Base-by-base conservation (phyloP, 2,329 filamentous ascomycete genomes). In the Scedosporium aurantiacum region DNA sequence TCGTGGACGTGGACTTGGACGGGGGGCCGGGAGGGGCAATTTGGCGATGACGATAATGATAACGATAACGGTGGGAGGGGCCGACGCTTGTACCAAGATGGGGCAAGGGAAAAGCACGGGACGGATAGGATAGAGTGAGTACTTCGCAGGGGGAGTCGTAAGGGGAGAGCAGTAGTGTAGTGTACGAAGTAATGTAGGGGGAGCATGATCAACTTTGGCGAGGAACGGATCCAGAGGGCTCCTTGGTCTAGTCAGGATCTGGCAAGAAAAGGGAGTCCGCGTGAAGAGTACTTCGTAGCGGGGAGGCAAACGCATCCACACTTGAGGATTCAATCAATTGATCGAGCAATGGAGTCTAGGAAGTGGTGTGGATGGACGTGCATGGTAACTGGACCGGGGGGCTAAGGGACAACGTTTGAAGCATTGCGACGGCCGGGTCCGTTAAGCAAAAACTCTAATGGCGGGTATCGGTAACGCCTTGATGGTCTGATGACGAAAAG, bases 401-500 rank as follows among this genome's bases (percentile, higher is more conserved):
- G 47, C 47, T 25, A 21, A 47, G 43, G 43, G 12, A 47, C 16
- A 21, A 5, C 16, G 18, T 47, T 47, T 47, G 43, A 47, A 6
- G 43, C 12, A n/a, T 12, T 21, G 21, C 21, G 47, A 25, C 47
- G 47, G 47, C 47, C 47, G 47, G 47, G 47, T 52, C 47, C 47
- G 47, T 57, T 14, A 55, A 55, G 23, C 12, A 57, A 57, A 37
- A 32, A 57, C 12, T 57, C 54, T 57, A 28, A 57, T 57, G 28
- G 25, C 45, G 41, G 47, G 57, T 43, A 55, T 16, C 25, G 54
- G 43, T 27, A 23, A 50, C 25, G 57, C 57, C 23, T 37, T 16
- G 14, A 60, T 60, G 57, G 43, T 43, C 57, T 60, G 57, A 60
- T 50, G 43, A 41, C 57, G 41, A 41, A 37, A 52, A 23, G 37